Base-by-base conservation (phyloP, 2,329 filamentous ascomycete species). In the Fusarium sp. region DNA sequence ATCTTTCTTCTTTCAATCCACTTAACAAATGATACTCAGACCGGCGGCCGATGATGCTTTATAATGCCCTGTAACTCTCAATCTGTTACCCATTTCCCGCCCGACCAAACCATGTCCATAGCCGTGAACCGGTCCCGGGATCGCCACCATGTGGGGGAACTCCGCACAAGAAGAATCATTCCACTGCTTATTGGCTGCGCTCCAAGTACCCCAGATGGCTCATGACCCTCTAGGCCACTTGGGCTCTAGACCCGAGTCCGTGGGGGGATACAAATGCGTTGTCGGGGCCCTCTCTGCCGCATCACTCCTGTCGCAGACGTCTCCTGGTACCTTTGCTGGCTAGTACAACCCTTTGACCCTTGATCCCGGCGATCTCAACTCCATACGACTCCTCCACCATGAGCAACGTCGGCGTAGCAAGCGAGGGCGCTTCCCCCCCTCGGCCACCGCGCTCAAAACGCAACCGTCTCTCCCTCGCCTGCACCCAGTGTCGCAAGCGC, bases 401-500 rank as follows among this genome's bases (percentile, higher is more conserved):
- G 56, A 24, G 18, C 11, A 59, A n/a, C 29, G 65, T 73, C 35
- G 69, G 64, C 2, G 20, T 60, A n/a, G 22, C 9, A 41, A 45
- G 64, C 5, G 65, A 64, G 56, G 71, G 73, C 31, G 13, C 52
- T 1, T 64, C 71, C 11, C 33, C 61, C 20, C 59, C 72, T 18
- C 72, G 64, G 2, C 72, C 72, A 13, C 67, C 71, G 1, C 68
- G 68, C 4, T 72, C 68, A 16, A 74, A 74, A 9, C 68, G 64
- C 14, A 69, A 65, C 0, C 72, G 75, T 7, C 65, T 76, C 48
- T 75, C 75, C 5, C 45, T 76, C 7, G 75, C 75, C 0, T 76
- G 75, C 16, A 77, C 58, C 5, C 67, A 69, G 33, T 76, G 75
- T 29, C 75, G 75, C 61, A 77, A 69, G 48, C 75, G 75, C 29